Conservation (phyloP, 768 basidiomycete genomes). For the Lactarius deliciosus region DNA sequence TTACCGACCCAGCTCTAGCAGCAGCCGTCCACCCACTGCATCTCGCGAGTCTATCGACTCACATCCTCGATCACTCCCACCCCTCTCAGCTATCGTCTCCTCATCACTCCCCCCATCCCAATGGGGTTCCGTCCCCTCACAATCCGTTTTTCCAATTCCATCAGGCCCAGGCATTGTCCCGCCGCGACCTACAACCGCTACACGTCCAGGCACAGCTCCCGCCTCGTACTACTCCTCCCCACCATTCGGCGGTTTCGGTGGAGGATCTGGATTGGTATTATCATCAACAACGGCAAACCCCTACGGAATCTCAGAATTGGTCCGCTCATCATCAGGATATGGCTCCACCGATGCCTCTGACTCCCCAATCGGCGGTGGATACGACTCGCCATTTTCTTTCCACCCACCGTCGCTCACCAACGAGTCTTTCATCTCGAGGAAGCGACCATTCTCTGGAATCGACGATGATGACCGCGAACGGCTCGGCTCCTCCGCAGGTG, state of each 20-base stretch:
- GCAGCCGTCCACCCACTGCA: conserved; percentile 55
- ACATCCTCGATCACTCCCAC: conserved; percentile 57
- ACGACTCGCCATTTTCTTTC: conserved; percentile 80
- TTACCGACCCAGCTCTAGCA: conserved; percentile 48
- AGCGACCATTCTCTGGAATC: conserved; percentile 61
- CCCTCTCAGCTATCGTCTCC: conserved; percentile 77
- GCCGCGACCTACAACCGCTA: conserved; percentile 57
- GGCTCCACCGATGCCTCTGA: conserved; percentile 35
- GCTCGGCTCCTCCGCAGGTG: conserved; percentile 46
- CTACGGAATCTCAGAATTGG: conserved; percentile 41
- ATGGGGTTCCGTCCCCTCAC: conserved; percentile 35
- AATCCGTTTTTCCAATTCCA: conserved; percentile 57
- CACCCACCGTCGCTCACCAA: conserved; percentile 57
- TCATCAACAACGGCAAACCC: conserved; percentile 30
- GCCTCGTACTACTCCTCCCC: conserved; percentile 56
- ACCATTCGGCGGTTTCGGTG: conserved; percentile 41
- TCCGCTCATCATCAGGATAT: conserved; percentile 33
- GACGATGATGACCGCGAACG: conserved; percentile 49
- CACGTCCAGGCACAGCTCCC: conserved; percentile 71
- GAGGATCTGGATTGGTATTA: conserved; percentile 50
- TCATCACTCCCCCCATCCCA: conserved; percentile 47
- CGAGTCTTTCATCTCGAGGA: conserved; percentile 47
- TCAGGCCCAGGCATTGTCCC: conserved; percentile 51
- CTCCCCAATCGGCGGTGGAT: conserved; percentile 35
- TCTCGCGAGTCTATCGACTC: conserved; percentile 42